Evolutionary conservation across 2,329 filamentous ascomycete species (phyloP).

Genomic region (Hirsutella minnesotensis): DNA sequence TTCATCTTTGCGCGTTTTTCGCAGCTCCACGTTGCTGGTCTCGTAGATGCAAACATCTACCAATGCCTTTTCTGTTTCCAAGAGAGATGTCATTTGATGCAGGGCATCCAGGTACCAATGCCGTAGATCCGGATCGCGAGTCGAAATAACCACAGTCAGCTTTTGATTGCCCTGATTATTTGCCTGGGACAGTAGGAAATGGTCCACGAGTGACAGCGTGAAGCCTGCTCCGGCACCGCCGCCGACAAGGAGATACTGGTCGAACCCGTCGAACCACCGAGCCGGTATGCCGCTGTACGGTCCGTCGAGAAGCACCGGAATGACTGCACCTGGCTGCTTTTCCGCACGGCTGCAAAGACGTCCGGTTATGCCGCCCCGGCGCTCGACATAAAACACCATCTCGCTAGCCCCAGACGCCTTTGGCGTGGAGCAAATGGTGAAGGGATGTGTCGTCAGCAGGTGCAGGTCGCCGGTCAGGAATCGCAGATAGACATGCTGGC

Average conservation of each 20-base stretch:
- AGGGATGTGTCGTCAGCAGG: conserved; percentile 36
- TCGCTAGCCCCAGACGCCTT: conserved; percentile 13
- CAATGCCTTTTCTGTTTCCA: no score
- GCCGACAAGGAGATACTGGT: conserved; percentile 34
- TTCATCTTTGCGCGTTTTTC: no score
- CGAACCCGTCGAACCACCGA: conserved; percentile 23
- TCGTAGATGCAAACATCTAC: no score
- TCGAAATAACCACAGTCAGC: conserved; percentile 15
- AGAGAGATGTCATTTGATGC: conserved; percentile 3
- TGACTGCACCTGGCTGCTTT: conserved; percentile 19
- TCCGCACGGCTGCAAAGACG: conserved; percentile 27
- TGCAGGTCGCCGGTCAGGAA: conserved; percentile 33
- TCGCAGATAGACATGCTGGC: conserved; percentile 44
- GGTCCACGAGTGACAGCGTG: conserved; percentile 34
- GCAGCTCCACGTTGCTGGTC: no score
- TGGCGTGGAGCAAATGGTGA: conserved; percentile 41
- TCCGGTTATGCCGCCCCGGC: conserved; percentile 35
- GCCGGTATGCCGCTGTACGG: conserved; percentile 42
- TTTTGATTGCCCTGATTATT: conserved; percentile 3
- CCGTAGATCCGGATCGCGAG: conserved; percentile 14
- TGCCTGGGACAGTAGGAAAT: conserved; percentile 9
- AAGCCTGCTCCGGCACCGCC: conserved; percentile 46
- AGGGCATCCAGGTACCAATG: conserved; percentile 15
- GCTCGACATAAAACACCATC: conserved; percentile 41
- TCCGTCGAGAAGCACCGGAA: conserved; percentile 42